Conservation (phyloP, 306 rosid genomes). For the Gynostemma pentaphyllum region DNA sequence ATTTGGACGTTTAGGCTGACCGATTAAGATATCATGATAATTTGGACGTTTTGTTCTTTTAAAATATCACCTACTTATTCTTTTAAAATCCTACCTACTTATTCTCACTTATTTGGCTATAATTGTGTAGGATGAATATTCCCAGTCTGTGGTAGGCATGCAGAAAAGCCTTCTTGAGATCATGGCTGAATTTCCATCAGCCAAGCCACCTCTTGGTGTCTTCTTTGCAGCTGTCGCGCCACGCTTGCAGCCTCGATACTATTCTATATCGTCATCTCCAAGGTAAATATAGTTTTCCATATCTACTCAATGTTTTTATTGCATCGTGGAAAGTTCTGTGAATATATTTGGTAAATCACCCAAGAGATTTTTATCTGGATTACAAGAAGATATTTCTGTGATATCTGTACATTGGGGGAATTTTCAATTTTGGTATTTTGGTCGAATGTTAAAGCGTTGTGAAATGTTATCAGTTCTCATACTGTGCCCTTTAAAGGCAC, state of each 20-base stretch:
- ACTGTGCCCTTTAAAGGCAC: background rate
- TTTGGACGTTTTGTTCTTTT: background rate
- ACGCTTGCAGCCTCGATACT: slow-evolving; percentile 87
- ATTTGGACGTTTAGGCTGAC: slow-evolving; percentile 76
- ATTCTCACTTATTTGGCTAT: slow-evolving; percentile 21
- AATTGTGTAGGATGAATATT: slow-evolving; percentile 68
- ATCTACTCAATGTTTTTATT: background rate
- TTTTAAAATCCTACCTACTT: no score
- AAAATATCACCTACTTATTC: background rate
- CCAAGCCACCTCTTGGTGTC: slow-evolving; percentile 85
- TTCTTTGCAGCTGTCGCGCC: slow-evolving; percentile 91
- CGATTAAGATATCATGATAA: slow-evolving; percentile 47
- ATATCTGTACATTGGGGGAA: background rate
- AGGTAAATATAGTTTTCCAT: slow-evolving; percentile 24
- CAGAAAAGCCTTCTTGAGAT: slow-evolving; percentile 98
- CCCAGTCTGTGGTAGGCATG: slow-evolving; percentile 66
- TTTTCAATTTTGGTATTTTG: background rate
- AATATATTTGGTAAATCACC: background rate
- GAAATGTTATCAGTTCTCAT: background rate
- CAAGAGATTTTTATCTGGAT: background rate
- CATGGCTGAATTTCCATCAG: slow-evolving; percentile 82
- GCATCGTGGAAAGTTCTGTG: background rate
- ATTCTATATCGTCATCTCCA: slow-evolving; percentile 94
- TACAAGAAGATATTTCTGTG: background rate
- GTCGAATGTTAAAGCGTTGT: background rate